Evolutionary conservation across 1,139 yeast species (phyloP).

Genomic region (Candida neerlandica): DNA sequence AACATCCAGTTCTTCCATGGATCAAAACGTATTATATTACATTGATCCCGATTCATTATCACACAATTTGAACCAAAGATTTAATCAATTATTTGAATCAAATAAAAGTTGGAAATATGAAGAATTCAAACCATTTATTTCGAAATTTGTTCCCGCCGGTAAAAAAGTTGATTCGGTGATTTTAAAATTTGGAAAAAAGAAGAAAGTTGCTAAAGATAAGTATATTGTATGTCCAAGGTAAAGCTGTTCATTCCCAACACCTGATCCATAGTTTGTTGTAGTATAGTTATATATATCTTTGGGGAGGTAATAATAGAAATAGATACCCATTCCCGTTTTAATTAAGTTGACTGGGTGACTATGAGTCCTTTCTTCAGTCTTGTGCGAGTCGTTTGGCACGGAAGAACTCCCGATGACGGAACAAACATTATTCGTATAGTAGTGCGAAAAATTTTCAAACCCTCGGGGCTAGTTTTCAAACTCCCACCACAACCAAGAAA

Average conservation of each 20-base stretch:
- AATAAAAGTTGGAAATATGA: slow-evolving; percentile 69
- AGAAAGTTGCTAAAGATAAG: slow-evolving; percentile 52
- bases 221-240: slow-evolving; percentile 23
- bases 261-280: too few species aligned
- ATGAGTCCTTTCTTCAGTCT: neutral
- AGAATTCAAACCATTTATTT: slow-evolving; percentile 73
- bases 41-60: slow-evolving; percentile 54
- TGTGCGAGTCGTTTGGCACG: too few species aligned
- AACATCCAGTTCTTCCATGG: slow-evolving; percentile 36
- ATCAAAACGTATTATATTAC: slow-evolving; percentile 47
- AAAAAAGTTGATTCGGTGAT: slow-evolving; percentile 70
- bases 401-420: neutral
- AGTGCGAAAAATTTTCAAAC: neutral
- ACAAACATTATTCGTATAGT: neutral
- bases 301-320: too few species aligned
- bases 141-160: slow-evolving; percentile 54
- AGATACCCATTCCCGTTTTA: too few species aligned
- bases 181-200: slow-evolving; percentile 75
- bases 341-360: neutral
- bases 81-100: slow-evolving; percentile 61
- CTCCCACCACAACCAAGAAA: neutral
- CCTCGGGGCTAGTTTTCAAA: neutral
- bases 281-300: too few species aligned
- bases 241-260: too few species aligned
- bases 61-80: slow-evolving; percentile 52